Evolutionary conservation across 306 rosid species (phyloP), one percentile per base, ranked within the genome.

Genomic region (Trichosanthes cucumerina): DNA sequence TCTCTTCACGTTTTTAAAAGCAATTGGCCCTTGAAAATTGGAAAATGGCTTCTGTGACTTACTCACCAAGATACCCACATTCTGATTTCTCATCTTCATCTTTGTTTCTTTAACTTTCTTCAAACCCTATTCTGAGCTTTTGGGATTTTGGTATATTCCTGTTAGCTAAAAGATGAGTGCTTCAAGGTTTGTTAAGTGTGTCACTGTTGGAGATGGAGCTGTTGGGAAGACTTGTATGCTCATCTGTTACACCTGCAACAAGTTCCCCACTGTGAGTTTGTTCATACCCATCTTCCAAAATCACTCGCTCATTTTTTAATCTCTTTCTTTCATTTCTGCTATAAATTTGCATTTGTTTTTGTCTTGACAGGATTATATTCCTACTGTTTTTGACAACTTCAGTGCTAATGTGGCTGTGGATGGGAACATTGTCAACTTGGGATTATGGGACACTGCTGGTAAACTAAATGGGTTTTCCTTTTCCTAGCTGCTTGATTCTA

Each of bases 381-480:
- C 98, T 2, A 95, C 98, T 33, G 98, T 95, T 1, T 95, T 95
- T 85, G 98, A 95, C 84, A 95, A 95, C 69, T 95, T 95, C 79
- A 95, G 98, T 83, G 97, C 98, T 56, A 95, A 95, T 86, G 98
- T 95, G 52, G 85, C 97, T 74, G 97, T 89, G 88, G 98, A 92
- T 88, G 97, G 98, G 72, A 89, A 68, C 79, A 87, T 95, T 79
- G 97, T 95, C 59, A 95, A 89, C 87, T 82, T 95, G 88, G 98
- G 98, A 69, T 85, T 95, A 19, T 95, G 98, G 98, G 98, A 95
- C 80, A 95, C 98, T 52, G 98, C 98, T 85, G 98, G 98, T 95
- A 87, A 52, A 52, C 57, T 52, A 49, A 76, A 56, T 81, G 66
- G 75, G 23, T 60, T 58, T 44, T 47, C 23, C 75, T 69, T 58